Evolutionary conservation across 305 asterid genomes (phyloP).

Genomic region (Fraxinus albicans): DNA sequence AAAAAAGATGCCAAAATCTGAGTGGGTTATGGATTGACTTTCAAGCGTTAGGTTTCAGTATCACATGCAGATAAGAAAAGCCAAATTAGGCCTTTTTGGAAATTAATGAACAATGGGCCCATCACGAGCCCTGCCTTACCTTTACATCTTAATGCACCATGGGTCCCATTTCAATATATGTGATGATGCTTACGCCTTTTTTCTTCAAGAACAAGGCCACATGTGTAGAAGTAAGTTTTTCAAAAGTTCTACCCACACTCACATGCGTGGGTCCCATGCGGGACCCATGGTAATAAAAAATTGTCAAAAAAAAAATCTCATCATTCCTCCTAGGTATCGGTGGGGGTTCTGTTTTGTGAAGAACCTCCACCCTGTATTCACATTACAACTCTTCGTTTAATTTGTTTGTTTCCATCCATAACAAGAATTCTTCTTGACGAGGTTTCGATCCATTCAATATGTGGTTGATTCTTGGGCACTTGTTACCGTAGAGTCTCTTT

Average conservation of each 20-base stretch:
- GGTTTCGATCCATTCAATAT: not conserved
- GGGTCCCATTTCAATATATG: conserved; percentile 15
- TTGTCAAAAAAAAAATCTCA: too few species aligned
- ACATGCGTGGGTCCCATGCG: too few species aligned
- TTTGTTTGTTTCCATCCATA: conserved; percentile 6
- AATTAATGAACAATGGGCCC: conserved; percentile 31
- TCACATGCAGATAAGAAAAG: conserved; percentile 38
- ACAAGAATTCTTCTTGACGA: conserved; percentile 12
- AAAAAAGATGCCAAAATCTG: conserved; percentile 7
- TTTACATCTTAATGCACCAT: conserved; percentile 38
- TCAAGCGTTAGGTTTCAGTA: conserved; percentile 35
- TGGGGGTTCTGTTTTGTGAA: too few species aligned
- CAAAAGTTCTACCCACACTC: too few species aligned
- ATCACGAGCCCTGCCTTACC: conserved; percentile 42
- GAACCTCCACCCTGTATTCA: too few species aligned
- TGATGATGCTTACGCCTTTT: not conserved
- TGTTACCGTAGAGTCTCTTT: not conserved
- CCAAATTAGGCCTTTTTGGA: conserved; percentile 22
- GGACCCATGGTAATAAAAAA: too few species aligned
- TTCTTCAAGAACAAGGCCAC: too few species aligned
- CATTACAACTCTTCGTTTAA: too few species aligned
- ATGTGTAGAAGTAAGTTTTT: too few species aligned
- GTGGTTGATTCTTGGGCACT: conserved; percentile 10
- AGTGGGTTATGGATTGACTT: conserved; percentile 37
- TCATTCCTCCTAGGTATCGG: too few species aligned